Conservation (phyloP, 2,329 filamentous ascomycete species). For the Fusarium musae region DNA sequence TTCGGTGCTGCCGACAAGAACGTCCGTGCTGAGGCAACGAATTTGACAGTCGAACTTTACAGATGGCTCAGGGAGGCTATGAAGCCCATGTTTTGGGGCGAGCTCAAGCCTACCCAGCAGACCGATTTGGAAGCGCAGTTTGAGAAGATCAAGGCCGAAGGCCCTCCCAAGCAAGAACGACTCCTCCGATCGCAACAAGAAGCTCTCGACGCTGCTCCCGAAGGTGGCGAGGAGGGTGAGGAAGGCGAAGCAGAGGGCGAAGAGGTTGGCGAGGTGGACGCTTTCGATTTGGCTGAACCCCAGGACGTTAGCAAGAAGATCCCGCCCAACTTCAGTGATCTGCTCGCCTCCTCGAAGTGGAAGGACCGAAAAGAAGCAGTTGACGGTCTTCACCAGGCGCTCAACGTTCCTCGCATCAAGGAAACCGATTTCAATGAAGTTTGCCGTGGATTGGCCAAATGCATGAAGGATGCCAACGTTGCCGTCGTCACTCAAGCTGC, state of each 20-base stretch:
- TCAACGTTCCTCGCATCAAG: constrained; percentile 92
- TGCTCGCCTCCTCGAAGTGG: constrained; percentile 92
- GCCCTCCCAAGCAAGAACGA: constrained; percentile 88
- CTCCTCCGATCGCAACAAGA: constrained; percentile 90
- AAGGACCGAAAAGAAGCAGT: constrained; percentile 97
- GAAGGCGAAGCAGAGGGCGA: constrained; percentile 64
- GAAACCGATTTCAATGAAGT: constrained; percentile 90
- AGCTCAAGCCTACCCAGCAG: constrained; percentile 95
- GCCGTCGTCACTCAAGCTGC: constrained; percentile 93
- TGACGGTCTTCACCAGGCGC: constrained; percentile 78
- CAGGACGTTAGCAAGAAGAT: constrained; percentile 87
- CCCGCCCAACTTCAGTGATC: constrained; percentile 83
- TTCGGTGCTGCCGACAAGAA: constrained; percentile 99
- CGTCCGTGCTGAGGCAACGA: constrained; percentile 92
- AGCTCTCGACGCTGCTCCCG: constrained; percentile 75
- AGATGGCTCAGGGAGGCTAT: constrained; percentile 97
- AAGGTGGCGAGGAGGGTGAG: constrained; percentile 67
- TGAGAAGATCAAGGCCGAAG: constrained; percentile 90
- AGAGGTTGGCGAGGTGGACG: constrained; percentile 75
- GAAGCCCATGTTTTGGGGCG: constrained; percentile 97
- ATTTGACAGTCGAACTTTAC: constrained; percentile 92
- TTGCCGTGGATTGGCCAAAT: constrained; percentile 85
- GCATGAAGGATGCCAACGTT: constrained; percentile 99
- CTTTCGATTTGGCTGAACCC: constrained; percentile 83
- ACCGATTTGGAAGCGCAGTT: constrained; percentile 93